These are phyloP conservation scores for Aspergillus pseudoglaucus DNA, from an alignment of 2,329 filamentous ascomycete species.

Conservation along the genomic window DNA sequence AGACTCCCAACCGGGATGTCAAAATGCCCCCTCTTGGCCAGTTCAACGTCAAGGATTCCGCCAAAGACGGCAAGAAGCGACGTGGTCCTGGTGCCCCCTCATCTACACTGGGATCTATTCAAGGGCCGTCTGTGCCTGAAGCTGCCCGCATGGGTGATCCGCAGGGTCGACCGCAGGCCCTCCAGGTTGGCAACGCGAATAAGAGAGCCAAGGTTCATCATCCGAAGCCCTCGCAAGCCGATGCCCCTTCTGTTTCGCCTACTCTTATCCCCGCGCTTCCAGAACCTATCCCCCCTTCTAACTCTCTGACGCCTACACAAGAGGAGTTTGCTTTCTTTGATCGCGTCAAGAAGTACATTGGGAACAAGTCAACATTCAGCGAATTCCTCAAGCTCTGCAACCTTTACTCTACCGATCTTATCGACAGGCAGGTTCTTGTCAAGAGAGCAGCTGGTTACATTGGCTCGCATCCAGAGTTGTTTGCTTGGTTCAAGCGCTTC, in stretches of 20 bases:
- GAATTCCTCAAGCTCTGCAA: constrained; percentile 98
- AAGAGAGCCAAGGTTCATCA: constrained; percentile 71
- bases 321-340: constrained; percentile 95
- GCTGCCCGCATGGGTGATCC: constrained; percentile 27
- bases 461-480: constrained; percentile 79
- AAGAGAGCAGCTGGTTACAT: constrained; percentile 82
- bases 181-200: constrained; percentile 39
- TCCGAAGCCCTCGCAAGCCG: constrained; percentile 54
- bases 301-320: constrained; percentile 64
- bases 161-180: constrained; percentile 28
- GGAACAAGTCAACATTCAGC: constrained; percentile 84
- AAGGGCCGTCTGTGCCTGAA: constrained; percentile 27
- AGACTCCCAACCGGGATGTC: constrained; percentile 46
- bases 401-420: constrained; percentile 85
- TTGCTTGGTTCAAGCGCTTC: constrained; percentile 80
- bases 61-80: constrained; percentile 86
- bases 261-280: constrained; percentile 84
- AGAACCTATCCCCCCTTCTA: constrained; percentile 73
- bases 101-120: constrained; percentile 24
- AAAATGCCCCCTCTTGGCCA: constrained; percentile 92
- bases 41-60: constrained; percentile 77
- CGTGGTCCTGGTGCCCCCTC: constrained; percentile 50
- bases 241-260: constrained; percentile 63
- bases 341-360: constrained; percentile 89
- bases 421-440: constrained; percentile 75